Evolutionary conservation across 495 filamentous ascomycete species (phyloP), one percentile per base, ranked within the genome.

Genomic region (Penicillium arizonense): DNA sequence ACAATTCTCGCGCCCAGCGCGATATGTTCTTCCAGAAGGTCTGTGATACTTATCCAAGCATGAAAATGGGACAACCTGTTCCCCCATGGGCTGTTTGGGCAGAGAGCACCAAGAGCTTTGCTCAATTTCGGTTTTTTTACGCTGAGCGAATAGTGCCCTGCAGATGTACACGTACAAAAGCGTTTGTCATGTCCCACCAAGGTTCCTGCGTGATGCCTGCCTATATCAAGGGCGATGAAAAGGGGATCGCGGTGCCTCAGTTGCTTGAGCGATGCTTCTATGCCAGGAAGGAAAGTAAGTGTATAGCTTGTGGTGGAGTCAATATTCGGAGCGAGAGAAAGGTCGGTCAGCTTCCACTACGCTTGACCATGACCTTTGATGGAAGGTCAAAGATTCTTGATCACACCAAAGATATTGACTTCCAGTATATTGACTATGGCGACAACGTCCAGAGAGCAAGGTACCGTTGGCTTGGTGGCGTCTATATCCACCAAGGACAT

Each of bases 381-480:
- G 11, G 9, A 0, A 40, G 44, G 0, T 28, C 40, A 1, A 44
- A 23, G 1, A 24, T 70, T 21, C 4, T 34, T 6, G 52, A 64
- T 3, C 73, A 76, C 45, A 75, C 74, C 4, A 20, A 53, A n/a
- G 43, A 68, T 44, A 33, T 74, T 14, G 36, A 16, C 0, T 55
- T 76, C 32, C 14, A 42, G 0, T 73, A 72, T 30, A 11, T 43
- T 2, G 59, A 69, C 42, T 10, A 33, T 1, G 3, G 53, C 2
- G 63, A 58, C 1, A 23, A 42, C 1, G 10, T 40, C 3, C 30
- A 48, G 3, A 38, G 28, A 0, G 72, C 64, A 2, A 28, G 34
- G 2, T 77, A 77, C 55, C 70, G 73, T 20, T 77, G 74, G 74
- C 53, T 77, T 9, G 74, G 74, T 0, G 74, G 74, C 0, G 59